Evolutionary conservation across 306 rosid genomes (phyloP).

Genomic region (Cicer yamashitae): DNA sequence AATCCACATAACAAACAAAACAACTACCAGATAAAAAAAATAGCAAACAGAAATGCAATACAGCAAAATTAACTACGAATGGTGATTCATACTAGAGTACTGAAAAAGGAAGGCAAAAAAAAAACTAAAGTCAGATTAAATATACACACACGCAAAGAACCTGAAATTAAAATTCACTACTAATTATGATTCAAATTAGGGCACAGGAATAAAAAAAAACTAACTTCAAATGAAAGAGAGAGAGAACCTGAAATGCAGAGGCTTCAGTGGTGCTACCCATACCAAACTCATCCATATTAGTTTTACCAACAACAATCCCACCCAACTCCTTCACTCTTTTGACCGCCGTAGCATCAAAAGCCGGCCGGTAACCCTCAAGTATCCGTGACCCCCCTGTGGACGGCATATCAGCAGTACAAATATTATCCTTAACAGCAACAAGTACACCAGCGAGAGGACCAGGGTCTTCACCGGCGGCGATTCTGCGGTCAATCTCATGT

Average conservation of each 20-base stretch:
- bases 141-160: background rate
- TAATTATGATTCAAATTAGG: background rate
- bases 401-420: conserved; percentile 89
- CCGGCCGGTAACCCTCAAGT: conserved; percentile 75
- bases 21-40: background rate
- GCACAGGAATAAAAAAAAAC: background rate
- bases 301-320: conserved; percentile 88
- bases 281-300: conserved; percentile 96
- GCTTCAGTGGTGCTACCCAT: conserved; percentile 98
- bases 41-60: background rate
- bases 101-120: too few species aligned
- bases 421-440: conserved; percentile 91
- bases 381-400: conserved; percentile 87
- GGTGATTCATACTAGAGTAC: background rate
- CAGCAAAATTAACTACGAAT: background rate
- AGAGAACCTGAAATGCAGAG: conserved; percentile 86
- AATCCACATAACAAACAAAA: background rate
- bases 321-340: conserved; percentile 74
- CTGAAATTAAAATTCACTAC: background rate
- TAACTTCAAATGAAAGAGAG: background rate
- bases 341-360: conserved; percentile 90
- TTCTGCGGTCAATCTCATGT: conserved; percentile 55
- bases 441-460: conserved; percentile 90
- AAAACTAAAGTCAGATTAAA: background rate
- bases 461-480: conserved; percentile 60